These are phyloP conservation scores for Acaromyces ingoldii DNA, from an alignment of 1,284 basidiomycete species.

Conservation along the genomic window DNA sequence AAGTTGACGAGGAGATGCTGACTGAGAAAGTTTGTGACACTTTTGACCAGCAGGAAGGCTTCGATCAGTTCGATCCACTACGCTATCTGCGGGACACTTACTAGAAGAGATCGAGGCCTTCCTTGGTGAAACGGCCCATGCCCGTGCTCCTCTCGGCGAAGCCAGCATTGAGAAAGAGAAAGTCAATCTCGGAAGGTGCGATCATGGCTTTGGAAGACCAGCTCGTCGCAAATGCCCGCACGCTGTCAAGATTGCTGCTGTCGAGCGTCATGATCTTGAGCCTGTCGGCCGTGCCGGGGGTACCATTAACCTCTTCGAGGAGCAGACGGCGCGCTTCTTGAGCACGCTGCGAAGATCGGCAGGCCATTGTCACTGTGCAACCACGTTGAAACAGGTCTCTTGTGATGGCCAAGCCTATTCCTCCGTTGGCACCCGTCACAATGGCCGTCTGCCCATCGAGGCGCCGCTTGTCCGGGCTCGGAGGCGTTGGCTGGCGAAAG, in stretches of 20 bases:
- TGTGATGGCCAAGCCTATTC: background rate
- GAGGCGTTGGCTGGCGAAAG: too few species aligned
- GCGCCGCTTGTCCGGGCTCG: too few species aligned
- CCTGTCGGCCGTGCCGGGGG: background rate
- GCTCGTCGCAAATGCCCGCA: background rate
- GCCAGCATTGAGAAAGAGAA: slow-evolving; percentile 4
- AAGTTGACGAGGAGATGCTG: background rate
- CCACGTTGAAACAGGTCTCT: background rate
- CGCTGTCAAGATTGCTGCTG: background rate
- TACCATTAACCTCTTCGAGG: background rate
- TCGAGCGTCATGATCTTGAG: background rate
- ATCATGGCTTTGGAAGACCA: background rate
- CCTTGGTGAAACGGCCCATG: background rate
- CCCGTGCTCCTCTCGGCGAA: background rate
- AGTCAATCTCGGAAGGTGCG: background rate
- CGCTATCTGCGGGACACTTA: too few species aligned
- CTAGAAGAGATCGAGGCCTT: background rate
- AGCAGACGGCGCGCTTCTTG: background rate
- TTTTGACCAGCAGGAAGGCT: background rate
- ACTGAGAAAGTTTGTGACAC: background rate
- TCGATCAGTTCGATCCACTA: background rate
- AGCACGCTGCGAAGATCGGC: background rate
- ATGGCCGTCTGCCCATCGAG: too few species aligned
- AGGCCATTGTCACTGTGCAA: background rate
- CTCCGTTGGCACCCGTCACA: background rate